phyloP scores from a whole-genome alignment of 148 eudicot species.

The Vaccinium darrowii region DNA sequence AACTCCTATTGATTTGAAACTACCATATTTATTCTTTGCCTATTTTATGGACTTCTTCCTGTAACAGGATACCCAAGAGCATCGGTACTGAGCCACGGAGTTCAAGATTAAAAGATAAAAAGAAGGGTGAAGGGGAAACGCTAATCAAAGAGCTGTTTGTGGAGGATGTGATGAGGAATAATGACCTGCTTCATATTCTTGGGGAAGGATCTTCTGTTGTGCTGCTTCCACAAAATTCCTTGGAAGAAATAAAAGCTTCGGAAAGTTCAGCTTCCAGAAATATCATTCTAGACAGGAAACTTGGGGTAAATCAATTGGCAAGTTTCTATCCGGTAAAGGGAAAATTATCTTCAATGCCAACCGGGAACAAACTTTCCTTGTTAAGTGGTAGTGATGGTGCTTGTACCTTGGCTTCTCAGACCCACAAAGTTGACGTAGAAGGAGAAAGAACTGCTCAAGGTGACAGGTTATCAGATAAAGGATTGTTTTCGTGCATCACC shows the following conservation, averaged over 20 bases:
- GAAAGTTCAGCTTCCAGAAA: slow-evolving; percentile 32
- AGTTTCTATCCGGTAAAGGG: slow-evolving; percentile 43
- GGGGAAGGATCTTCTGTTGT: slow-evolving; percentile 76
- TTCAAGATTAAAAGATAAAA: slow-evolving; percentile 84
- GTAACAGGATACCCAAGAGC: slow-evolving; percentile 53
- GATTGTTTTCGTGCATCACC: slow-evolving; percentile 90
- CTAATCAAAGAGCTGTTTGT: slow-evolving; percentile 79
- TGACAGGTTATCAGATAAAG: slow-evolving; percentile 55
- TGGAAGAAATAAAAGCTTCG: slow-evolving; percentile 45
- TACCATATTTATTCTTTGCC: slow-evolving; percentile 1
- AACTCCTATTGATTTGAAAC: background rate
- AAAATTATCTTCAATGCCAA: slow-evolving; percentile 35
- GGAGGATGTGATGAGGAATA: slow-evolving; percentile 75
- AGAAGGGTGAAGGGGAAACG: slow-evolving; percentile 81
- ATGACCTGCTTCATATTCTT: slow-evolving; percentile 59
- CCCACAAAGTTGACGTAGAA: slow-evolving; percentile 28
- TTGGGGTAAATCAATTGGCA: slow-evolving; percentile 43
- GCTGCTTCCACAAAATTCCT: slow-evolving; percentile 74
- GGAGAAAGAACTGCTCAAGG: slow-evolving; percentile 37
- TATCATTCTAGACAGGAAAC: slow-evolving; percentile 36
- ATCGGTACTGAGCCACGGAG: slow-evolving; percentile 66
- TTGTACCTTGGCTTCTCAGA: slow-evolving; percentile 20
- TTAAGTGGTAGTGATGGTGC: slow-evolving; percentile 23
- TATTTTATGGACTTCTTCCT: slow-evolving; percentile 3
- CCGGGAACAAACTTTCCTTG: slow-evolving; percentile 19